A percentile compares a stretch with the other conserved stretches of the same genome.
phyloP scores from a whole-genome alignment of 805 yeast species.

The Barnettozyma sp. region DNA sequence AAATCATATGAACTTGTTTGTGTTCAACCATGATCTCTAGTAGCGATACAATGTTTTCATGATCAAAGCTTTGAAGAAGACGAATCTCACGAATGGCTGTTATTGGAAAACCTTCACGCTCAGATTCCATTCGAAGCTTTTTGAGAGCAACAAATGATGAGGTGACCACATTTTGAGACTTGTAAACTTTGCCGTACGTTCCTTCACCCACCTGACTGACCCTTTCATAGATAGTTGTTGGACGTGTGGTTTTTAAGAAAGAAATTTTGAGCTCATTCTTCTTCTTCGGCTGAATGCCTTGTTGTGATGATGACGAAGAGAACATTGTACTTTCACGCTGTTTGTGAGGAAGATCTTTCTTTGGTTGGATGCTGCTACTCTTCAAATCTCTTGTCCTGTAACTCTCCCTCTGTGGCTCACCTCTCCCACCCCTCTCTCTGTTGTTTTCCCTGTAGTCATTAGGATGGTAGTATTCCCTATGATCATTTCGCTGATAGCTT shows the following conservation, averaged over 20 bases:
- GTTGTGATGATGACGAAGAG: no score
- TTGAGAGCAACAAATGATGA: slow-evolving; percentile 79
- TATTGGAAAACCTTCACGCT: slow-evolving; percentile 92
- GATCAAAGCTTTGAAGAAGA: slow-evolving; percentile 73
- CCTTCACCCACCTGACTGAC: slow-evolving; percentile 97
- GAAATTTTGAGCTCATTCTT: slow-evolving; percentile 12
- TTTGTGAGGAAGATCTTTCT: no score
- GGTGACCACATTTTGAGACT: slow-evolving; percentile 68
- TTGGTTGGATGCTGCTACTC: no score
- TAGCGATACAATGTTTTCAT: slow-evolving; percentile 73
- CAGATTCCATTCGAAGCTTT: slow-evolving; percentile 73
- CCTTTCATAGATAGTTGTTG: slow-evolving; percentile 46
- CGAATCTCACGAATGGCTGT: slow-evolving; percentile 92
- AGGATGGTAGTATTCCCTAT: background rate
- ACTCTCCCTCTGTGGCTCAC: background rate
- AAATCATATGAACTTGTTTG: slow-evolving; percentile 74
- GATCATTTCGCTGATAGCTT: background rate
- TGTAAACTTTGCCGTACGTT: slow-evolving; percentile 93
- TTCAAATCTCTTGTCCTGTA: no score
- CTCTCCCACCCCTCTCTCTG: background rate
- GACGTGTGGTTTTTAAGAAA: slow-evolving; percentile 20
- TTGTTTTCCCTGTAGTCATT: background rate
- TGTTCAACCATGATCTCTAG: slow-evolving; percentile 84
- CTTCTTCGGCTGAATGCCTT: no score
- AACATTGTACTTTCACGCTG: no score